These are phyloP conservation scores for Venturia carpophila DNA, from an alignment of 2,329 filamentous ascomycete species.

Conservation along the genomic window DNA sequence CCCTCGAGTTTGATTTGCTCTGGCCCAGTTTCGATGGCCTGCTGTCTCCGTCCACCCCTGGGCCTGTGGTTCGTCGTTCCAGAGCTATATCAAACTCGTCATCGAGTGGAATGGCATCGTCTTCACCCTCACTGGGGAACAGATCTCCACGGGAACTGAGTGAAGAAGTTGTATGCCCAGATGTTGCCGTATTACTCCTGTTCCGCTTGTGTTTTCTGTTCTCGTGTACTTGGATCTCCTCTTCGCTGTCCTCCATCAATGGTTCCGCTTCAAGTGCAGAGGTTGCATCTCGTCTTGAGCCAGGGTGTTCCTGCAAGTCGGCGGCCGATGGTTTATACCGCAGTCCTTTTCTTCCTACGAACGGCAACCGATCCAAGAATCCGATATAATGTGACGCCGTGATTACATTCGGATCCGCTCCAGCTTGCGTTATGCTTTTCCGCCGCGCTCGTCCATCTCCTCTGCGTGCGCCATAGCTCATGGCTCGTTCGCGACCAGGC, in stretches of 20 bases:
- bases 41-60: conserved; percentile 6
- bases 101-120: conserved; percentile 85
- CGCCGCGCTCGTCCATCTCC: conserved; percentile 33
- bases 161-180: conserved; percentile 76
- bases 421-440: conserved; percentile 48
- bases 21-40: background rate
- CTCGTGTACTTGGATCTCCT: conserved; percentile 29
- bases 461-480: conserved; percentile 78
- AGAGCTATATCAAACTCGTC: conserved; percentile 86
- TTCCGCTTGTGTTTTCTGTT: conserved; percentile 43
- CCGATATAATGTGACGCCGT: conserved; percentile 78
- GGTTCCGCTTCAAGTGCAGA: conserved; percentile 57
- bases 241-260: conserved; percentile 56
- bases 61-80: conserved; percentile 56
- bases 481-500: conserved; percentile 65
- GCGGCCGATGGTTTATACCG: conserved; percentile 87
- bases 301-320: conserved; percentile 80
- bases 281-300: conserved; percentile 33
- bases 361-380: conserved; percentile 76
- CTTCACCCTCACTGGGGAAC: conserved; percentile 85
- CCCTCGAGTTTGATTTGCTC: conserved; percentile 38
- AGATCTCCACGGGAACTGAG: conserved; percentile 81
- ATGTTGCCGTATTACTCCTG: conserved; percentile 71
- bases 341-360: conserved; percentile 68
- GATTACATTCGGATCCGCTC: conserved; percentile 74